These are phyloP conservation scores for Plenodomus lindquistii DNA, from an alignment of 2,329 filamentous ascomycete genomes.

Conservation along the genomic window DNA sequence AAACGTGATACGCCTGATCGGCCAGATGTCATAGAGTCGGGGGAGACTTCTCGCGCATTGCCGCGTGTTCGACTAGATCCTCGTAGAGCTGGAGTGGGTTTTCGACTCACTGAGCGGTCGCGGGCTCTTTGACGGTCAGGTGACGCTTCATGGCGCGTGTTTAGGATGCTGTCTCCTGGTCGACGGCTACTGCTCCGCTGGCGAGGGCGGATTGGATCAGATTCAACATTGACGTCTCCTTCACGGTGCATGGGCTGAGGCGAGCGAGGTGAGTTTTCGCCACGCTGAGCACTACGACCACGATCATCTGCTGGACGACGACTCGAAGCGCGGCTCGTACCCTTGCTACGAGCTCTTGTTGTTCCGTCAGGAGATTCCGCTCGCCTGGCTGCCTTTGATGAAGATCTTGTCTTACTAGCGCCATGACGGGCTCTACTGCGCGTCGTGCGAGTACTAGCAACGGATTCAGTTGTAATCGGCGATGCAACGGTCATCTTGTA, in stretches of 20 bases:
- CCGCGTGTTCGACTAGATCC: conserved; percentile 40
- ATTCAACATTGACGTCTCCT: conserved; percentile 63
- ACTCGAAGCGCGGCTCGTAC: conserved; percentile 39
- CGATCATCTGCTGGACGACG: conserved; percentile 41
- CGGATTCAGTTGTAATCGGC: conserved; percentile 43
- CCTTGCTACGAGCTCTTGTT: conserved; percentile 32
- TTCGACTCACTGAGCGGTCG: conserved; percentile 44
- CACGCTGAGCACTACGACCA: conserved; percentile 40
- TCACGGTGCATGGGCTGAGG: conserved; percentile 73
- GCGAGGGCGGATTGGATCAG: conserved; percentile 59
- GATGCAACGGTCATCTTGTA: conserved; percentile 48
- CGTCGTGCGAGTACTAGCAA: conserved; percentile 39
- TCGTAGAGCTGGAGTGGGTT: conserved; percentile 29
- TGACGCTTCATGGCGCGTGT: conserved; percentile 50
- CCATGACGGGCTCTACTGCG: conserved; percentile 40
- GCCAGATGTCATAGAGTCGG: conserved; percentile 39
- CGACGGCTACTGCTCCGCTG: conserved; percentile 58
- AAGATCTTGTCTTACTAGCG: conserved; percentile 40
- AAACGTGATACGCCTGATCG: conserved; percentile 31
- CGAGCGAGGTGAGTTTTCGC: conserved; percentile 73
- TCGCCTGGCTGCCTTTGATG: conserved; percentile 40
- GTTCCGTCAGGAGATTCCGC: conserved; percentile 41
- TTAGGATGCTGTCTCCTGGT: conserved; percentile 50
- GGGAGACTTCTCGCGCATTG: conserved; percentile 40
- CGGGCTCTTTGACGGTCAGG: conserved; percentile 47